A percentile compares a stretch with the other conserved stretches of the same genome.
phyloP scores from a whole-genome alignment of 371 early-diverging fungal species.

The Fennellomyces sp. region DNA sequence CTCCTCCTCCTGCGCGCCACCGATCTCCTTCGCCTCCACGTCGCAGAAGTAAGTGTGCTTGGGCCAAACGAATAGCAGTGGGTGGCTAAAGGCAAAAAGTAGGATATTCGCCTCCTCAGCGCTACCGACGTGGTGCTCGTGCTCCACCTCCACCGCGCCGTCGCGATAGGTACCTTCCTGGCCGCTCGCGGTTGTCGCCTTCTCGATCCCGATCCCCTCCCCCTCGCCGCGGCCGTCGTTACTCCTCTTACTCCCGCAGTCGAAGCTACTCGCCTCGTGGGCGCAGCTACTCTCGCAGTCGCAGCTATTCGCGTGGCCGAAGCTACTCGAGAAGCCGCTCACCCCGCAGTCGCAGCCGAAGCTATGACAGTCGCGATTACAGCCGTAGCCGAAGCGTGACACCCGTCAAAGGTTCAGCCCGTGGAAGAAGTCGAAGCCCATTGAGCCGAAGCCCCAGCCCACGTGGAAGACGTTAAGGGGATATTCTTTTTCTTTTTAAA shows the following conservation, averaged over 20 bases:
- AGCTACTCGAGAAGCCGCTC: too few species aligned
- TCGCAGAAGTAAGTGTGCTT: conserved; percentile 28
- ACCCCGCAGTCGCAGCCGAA: conserved; percentile 25
- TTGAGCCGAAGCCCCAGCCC: conserved; percentile 12
- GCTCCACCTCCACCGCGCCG: conserved; percentile 11
- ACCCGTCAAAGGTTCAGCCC: conserved; percentile 21
- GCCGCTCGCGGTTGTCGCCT: conserved; percentile 20
- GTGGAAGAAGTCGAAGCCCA: conserved; percentile 24
- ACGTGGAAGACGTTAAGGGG: conserved; percentile 17
- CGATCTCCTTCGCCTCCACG: conserved; percentile 29
- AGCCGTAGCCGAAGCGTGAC: conserved; percentile 29
- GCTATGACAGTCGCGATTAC: conserved; percentile 15
- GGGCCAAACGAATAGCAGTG: not conserved
- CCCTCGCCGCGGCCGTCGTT: conserved; percentile 23
- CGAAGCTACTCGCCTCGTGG: conserved; percentile 34
- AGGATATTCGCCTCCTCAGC: conserved; percentile 34
- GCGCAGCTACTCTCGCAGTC: conserved; percentile 38
- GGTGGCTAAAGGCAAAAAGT: not conserved
- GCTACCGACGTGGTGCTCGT: conserved; percentile 22
- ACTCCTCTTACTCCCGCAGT: conserved; percentile 32
- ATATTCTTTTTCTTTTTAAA: not conserved
- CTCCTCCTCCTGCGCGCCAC: conserved; percentile 34
- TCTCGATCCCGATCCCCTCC: conserved; percentile 35
- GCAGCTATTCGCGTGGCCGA: conserved; percentile 34
- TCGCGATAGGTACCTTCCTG: conserved; percentile 15